Percentiles rank a stretch among this genome's conserved stretches.
phyloP scores from a whole-genome alignment of 1,139 yeast species.

The Yamadazyma epiphylla region DNA sequence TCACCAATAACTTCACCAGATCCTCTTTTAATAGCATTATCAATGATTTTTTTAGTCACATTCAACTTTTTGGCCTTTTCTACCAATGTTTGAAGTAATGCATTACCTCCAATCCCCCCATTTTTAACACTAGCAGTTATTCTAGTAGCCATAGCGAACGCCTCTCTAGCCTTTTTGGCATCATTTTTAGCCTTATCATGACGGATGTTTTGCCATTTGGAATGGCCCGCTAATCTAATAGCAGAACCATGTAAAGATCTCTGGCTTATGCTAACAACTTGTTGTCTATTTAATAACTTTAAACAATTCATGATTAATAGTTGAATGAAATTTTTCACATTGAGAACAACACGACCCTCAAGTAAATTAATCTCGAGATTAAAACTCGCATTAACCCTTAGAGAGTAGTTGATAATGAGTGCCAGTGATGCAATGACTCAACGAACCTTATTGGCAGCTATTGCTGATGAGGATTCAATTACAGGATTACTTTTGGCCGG shows the following conservation, averaged over 20 bases:
- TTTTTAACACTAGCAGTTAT: conserved; percentile 69
- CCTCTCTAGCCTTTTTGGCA: conserved; percentile 65
- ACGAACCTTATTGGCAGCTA: conserved; percentile 81
- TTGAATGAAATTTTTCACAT: conserved; percentile 1
- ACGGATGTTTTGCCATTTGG: conserved; percentile 92
- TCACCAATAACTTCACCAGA: conserved; percentile 48
- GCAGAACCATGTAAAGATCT: conserved; percentile 13
- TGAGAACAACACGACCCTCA: conserved; percentile 1
- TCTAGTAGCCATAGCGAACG: conserved; percentile 68
- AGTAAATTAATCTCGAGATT: not conserved
- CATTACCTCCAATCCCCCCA: conserved; percentile 58
- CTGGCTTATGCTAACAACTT: not conserved
- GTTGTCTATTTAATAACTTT: too few species aligned
- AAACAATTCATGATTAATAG: too few species aligned
- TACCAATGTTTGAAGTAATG: conserved; percentile 68
- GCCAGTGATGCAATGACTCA: conserved; percentile 51
- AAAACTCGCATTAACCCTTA: too few species aligned
- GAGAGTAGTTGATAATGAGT: conserved; percentile 3
- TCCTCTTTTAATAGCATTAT: conserved; percentile 82
- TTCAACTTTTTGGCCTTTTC: conserved; percentile 77
- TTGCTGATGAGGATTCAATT: conserved; percentile 96
- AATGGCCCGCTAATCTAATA: conserved; percentile 59
- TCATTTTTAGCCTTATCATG: conserved; percentile 95
- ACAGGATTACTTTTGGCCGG: conserved; percentile 97
- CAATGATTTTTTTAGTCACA: conserved; percentile 81